Evolutionary conservation across 768 basidiomycete species (phyloP).

Genomic region (Lactarius hatsudake): DNA sequence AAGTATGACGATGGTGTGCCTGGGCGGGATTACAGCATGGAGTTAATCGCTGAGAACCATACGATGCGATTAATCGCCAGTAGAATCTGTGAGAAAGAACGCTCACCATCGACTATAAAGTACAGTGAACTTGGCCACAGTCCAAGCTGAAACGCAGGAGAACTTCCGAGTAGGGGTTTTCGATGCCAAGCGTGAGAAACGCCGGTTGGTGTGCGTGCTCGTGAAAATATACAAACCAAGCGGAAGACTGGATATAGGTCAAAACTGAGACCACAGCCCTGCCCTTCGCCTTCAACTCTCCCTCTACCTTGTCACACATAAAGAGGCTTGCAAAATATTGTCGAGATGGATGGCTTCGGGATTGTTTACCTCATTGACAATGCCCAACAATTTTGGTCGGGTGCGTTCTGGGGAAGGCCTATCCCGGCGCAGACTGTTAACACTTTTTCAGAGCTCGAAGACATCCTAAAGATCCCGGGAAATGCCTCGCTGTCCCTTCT

Average conservation of each 20-base stretch:
- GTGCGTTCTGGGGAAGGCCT: conserved; percentile 42
- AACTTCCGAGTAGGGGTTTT: neutral
- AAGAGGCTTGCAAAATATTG: neutral
- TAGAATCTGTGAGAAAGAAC: neutral
- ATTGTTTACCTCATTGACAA: conserved; percentile 81
- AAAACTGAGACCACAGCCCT: neutral
- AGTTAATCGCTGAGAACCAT: neutral
- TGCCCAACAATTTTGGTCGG: conserved; percentile 88
- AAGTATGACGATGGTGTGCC: neutral
- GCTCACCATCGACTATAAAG: neutral
- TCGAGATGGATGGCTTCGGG: conserved; percentile 62
- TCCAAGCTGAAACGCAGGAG: neutral
- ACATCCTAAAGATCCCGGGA: conserved; percentile 65
- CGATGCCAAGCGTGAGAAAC: neutral
- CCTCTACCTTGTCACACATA: neutral
- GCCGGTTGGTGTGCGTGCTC: neutral
- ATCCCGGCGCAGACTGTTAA: conserved; percentile 13
- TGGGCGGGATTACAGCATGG: neutral
- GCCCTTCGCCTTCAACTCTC: neutral
- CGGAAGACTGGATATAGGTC: neutral
- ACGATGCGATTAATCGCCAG: neutral
- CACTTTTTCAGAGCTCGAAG: conserved; percentile 74
- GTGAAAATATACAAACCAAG: neutral
- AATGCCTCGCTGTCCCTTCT: conserved; percentile 68
- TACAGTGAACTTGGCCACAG: neutral